Evolutionary conservation across 345 rosid species (phyloP).

Genomic region (Mallotus nudiflorus): DNA sequence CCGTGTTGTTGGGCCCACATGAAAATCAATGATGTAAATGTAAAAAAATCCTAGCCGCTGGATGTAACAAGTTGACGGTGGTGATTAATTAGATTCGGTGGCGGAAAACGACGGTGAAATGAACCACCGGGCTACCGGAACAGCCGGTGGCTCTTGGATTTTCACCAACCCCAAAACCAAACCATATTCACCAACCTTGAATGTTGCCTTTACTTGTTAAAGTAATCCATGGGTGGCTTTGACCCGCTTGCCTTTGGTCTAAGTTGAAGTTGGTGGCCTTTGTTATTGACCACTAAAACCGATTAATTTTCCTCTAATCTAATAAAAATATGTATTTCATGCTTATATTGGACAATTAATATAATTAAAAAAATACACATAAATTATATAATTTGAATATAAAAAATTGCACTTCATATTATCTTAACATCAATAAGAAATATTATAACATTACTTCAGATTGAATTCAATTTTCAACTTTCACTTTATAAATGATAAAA

Average conservation of each 20-base stretch:
- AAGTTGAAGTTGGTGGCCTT: too few relatives aligned
- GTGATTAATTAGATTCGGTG: constrained; percentile 14
- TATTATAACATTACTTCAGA: too few relatives aligned
- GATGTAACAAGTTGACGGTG: constrained; percentile 17
- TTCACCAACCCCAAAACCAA: constrained; percentile 12
- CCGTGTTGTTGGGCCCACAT: neutral
- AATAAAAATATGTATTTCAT: too few relatives aligned
- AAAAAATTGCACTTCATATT: too few relatives aligned
- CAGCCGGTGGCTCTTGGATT: constrained; percentile 4
- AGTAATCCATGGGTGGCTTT: neutral
- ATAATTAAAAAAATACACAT: too few relatives aligned
- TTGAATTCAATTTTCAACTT: too few relatives aligned
- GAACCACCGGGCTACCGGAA: neutral
- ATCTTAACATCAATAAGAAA: too few relatives aligned
- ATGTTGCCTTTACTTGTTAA: neutral
- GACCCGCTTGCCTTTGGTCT: neutral
- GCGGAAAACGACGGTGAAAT: neutral
- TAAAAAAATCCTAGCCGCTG: neutral
- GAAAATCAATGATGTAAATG: neutral
- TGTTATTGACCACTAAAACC: too few relatives aligned
- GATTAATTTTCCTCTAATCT: too few relatives aligned
- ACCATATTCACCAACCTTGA: constrained; percentile 1
- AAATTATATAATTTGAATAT: too few relatives aligned
- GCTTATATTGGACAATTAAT: too few relatives aligned
- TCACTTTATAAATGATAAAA: too few relatives aligned